These are phyloP conservation scores for Pichia terricola DNA, from an alignment of 1,139 yeast genomes.

Conservation along the genomic window DNA sequence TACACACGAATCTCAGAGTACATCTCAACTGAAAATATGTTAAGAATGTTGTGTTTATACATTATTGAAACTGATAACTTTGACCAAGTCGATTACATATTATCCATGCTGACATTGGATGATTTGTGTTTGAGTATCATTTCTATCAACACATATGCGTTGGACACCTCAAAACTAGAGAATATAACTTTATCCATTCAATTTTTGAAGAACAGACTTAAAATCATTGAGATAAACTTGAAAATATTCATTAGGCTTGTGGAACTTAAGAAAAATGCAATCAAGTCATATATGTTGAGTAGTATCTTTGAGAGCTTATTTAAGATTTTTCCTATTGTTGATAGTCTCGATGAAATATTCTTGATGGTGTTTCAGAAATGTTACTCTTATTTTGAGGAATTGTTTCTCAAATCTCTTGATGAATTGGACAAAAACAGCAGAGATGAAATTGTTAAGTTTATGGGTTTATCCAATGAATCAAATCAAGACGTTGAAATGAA, in stretches of 20 bases:
- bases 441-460: slow-evolving; percentile 2
- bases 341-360: slow-evolving; percentile 2
- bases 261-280: slow-evolving; percentile 1
- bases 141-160: slow-evolving; percentile 13
- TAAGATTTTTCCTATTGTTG: slow-evolving; percentile 10
- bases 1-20: slow-evolving; percentile 10
- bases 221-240: slow-evolving; percentile 16
- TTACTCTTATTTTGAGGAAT: slow-evolving; percentile 6
- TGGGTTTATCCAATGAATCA: not conserved
- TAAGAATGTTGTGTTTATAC: slow-evolving; percentile 19
- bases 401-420: slow-evolving; percentile 13
- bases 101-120: slow-evolving; percentile 13
- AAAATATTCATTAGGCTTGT: slow-evolving; percentile 11
- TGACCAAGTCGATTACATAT: slow-evolving; percentile 6
- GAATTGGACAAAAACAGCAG: slow-evolving; percentile 9
- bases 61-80: slow-evolving; percentile 2
- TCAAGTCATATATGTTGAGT: slow-evolving; percentile 15
- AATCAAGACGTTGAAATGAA: slow-evolving; percentile 1
- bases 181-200: slow-evolving; percentile 23
- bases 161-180: slow-evolving; percentile 20
- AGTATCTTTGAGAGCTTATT: slow-evolving; percentile 18
- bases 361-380: slow-evolving; percentile 5
- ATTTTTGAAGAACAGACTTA: slow-evolving; percentile 18
- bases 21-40: slow-evolving; percentile 20
- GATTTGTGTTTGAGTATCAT: slow-evolving; percentile 18